These are phyloP conservation scores for Puccinia coronata DNA, from an alignment of 1,284 basidiomycete genomes.

Conservation along the genomic window DNA sequence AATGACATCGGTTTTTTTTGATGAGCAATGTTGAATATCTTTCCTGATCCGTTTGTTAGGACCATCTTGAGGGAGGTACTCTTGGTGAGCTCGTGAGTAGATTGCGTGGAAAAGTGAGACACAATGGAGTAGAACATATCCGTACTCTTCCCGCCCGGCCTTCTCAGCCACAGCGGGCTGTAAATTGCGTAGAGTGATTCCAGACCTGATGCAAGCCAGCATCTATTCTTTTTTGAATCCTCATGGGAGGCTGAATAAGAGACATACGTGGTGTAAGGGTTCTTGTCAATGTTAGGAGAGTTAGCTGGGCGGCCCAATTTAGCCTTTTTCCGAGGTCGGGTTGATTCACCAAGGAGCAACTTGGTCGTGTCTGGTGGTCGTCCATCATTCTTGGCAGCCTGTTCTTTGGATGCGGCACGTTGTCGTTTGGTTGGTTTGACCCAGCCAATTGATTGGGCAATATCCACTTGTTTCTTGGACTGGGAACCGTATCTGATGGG, in stretches of 20 bases:
- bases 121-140: not conserved
- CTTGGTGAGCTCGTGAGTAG: not conserved
- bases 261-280: not conserved
- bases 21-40: not conserved
- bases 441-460: not conserved
- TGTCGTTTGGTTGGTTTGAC: not conserved
- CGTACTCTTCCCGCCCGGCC: not conserved
- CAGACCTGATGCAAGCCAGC: conserved; percentile 10
- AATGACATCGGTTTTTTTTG: not conserved
- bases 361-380: not conserved
- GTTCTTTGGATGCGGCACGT: not conserved
- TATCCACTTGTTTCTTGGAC: not conserved
- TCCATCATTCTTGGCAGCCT: conserved; percentile 1
- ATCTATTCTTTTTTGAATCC: not conserved
- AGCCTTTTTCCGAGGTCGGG: not conserved
- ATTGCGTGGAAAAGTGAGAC: not conserved
- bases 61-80: not conserved
- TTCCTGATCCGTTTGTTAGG: not conserved
- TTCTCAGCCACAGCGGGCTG: too few species aligned
- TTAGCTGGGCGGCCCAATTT: too few species aligned
- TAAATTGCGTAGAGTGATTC: too few species aligned
- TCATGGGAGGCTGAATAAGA: not conserved
- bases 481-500: not conserved
- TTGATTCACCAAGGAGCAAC: not conserved
- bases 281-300: not conserved